A percentile compares a stretch with the other conserved stretches of the same genome.
phyloP scores from a whole-genome alignment of 2,329 filamentous ascomycete species.

The Neofusicoccum ribis region DNA sequence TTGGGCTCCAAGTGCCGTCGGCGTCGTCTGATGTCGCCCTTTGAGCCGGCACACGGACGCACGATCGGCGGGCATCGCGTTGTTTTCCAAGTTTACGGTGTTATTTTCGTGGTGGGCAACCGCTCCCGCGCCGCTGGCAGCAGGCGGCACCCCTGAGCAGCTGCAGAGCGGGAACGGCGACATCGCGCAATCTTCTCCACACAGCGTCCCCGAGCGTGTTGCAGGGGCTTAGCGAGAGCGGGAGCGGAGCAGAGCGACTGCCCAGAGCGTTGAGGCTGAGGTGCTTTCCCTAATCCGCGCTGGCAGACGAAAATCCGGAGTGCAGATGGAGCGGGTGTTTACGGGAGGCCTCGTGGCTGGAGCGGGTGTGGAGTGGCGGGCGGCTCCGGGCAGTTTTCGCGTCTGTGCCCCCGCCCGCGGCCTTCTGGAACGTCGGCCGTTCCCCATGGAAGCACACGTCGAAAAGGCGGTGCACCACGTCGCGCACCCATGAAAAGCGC shows the following conservation, averaged over 20 bases:
- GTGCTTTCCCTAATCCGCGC: constrained; percentile 14
- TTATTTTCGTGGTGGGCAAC: constrained; percentile 12
- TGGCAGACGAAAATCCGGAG: constrained; percentile 15
- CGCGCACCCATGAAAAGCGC: background rate
- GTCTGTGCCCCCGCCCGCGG: background rate
- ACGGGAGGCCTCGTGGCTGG: constrained; percentile 15
- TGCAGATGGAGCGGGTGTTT: constrained; percentile 17
- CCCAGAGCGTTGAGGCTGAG: constrained; percentile 16
- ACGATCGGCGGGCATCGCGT: background rate
- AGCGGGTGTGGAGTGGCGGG: constrained; percentile 2
- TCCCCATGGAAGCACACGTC: background rate
- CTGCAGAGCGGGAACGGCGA: constrained; percentile 11
- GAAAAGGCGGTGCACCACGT: background rate
- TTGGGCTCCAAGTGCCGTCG: background rate
- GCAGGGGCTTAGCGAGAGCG: constrained; percentile 15
- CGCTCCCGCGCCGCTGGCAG: background rate
- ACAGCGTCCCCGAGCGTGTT: constrained; percentile 4
- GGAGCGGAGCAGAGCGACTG: constrained; percentile 12
- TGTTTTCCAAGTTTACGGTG: background rate
- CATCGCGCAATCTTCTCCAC: constrained; percentile 18
- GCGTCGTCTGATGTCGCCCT: background rate
- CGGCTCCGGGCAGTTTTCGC: constrained; percentile 9
- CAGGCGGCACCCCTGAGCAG: background rate
- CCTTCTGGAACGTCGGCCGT: constrained; percentile 1
- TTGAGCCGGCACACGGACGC: background rate